A percentile compares a stretch with the other conserved stretches of the same genome.
Conservation (phyloP, 2,329 filamentous ascomycete species). For the Cordyceps tenuipes region DNA sequence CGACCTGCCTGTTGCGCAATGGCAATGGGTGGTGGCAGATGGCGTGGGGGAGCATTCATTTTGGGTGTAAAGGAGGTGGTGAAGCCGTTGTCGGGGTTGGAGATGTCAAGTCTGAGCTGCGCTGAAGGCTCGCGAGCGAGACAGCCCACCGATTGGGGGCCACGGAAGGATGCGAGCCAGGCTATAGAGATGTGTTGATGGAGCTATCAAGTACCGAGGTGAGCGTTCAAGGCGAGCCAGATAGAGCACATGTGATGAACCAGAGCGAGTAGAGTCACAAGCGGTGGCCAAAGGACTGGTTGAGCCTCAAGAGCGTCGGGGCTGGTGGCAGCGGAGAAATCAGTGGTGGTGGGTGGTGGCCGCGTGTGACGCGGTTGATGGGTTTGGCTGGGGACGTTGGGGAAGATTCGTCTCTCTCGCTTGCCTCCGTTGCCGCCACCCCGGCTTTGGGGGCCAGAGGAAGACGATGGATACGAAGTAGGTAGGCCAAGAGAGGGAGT, state of each 20-base stretch:
- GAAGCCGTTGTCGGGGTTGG: neutral
- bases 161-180: neutral
- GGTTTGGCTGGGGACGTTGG: neutral
- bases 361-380: constrained; percentile 5
- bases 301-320: neutral
- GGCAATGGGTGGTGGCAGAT: constrained; percentile 9
- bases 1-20: constrained; percentile 11
- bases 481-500: neutral
- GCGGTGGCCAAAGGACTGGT: neutral
- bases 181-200: neutral
- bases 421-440: neutral
- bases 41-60: constrained; percentile 10
- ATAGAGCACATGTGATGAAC: neutral
- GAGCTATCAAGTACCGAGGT: neutral
- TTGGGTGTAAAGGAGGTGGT: neutral
- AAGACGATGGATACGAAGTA: neutral
- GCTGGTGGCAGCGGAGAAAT: neutral
- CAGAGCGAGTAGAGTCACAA: neutral
- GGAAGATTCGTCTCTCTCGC: neutral
- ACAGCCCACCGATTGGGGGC: constrained; percentile 8
- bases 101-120: neutral
- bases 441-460: constrained; percentile 4
- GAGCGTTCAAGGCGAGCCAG: neutral
- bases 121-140: constrained; percentile 4
- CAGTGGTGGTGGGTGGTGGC: neutral